These are phyloP conservation scores for Lentinula novae-zelandiae DNA, from an alignment of 1,284 basidiomycete genomes.

Conservation along the genomic window DNA sequence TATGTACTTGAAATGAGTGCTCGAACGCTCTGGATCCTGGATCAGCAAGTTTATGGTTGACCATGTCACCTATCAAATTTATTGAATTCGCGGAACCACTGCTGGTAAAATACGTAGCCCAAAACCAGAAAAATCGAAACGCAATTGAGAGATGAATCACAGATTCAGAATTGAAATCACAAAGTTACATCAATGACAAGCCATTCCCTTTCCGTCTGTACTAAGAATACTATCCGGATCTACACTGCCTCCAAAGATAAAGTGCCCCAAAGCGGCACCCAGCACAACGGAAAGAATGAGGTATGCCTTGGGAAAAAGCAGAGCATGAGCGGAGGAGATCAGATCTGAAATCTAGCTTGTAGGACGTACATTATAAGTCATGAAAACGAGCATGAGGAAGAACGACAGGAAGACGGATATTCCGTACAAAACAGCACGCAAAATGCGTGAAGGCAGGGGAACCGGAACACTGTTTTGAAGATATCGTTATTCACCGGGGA, in stretches of 20 bases:
- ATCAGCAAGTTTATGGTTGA: too few relatives aligned
- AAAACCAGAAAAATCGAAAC: not conserved
- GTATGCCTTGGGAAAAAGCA: slow-evolving; percentile 53
- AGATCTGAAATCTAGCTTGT: not conserved
- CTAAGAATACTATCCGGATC: slow-evolving; percentile 53
- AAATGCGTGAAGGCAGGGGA: slow-evolving; percentile 44
- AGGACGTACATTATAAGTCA: slow-evolving; percentile 78
- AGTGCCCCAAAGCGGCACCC: slow-evolving; percentile 73
- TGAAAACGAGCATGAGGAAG: slow-evolving; percentile 86
- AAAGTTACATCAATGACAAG: slow-evolving; percentile 37
- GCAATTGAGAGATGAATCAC: not conserved
- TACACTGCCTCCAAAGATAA: slow-evolving; percentile 57
- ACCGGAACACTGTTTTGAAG: slow-evolving; percentile 38
- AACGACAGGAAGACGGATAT: slow-evolving; percentile 69
- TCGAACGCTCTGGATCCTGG: too few relatives aligned
- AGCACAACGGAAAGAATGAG: slow-evolving; percentile 70
- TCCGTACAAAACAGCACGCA: slow-evolving; percentile 66
- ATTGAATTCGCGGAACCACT: too few relatives aligned
- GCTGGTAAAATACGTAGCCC: too few relatives aligned
- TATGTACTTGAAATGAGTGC: too few relatives aligned
- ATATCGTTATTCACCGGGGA: not conserved
- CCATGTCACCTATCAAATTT: too few relatives aligned
- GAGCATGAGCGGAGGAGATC: not conserved
- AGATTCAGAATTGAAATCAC: not conserved
- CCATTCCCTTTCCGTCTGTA: slow-evolving; percentile 56